Conservation (phyloP, 352 stramenopile species). For the Phytophthora vignae region DNA sequence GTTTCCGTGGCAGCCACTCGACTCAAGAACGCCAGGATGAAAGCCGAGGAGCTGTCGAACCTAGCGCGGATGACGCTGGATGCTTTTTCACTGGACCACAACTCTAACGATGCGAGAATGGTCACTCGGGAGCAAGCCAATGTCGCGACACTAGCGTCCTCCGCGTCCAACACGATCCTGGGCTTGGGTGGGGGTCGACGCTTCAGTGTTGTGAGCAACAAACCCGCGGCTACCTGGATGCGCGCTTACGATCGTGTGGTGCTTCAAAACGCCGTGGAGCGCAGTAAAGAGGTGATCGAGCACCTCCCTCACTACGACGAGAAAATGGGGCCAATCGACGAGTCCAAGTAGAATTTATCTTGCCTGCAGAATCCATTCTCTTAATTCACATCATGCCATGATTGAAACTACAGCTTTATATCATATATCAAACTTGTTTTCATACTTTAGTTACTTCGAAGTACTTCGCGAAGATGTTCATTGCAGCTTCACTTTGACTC, state of each 20-base stretch:
- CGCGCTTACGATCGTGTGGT: constrained; percentile 74
- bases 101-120: constrained; percentile 9
- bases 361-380: neutral
- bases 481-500: neutral
- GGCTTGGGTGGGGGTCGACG: constrained; percentile 24
- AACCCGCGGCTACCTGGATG: constrained; percentile 56
- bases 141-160: constrained; percentile 25
- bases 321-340: constrained; percentile 21
- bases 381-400: constrained; percentile 14
- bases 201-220: constrained; percentile 30
- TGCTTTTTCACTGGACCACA: constrained; percentile 51
- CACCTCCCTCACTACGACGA: constrained; percentile 31
- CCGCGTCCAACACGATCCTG: constrained; percentile 34
- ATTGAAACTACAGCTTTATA: neutral
- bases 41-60: constrained; percentile 80
- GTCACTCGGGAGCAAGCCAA: constrained; percentile 19
- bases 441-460: neutral
- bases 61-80: constrained; percentile 76
- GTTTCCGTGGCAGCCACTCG: constrained; percentile 69
- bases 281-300: constrained; percentile 65
- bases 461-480: neutral
- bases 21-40: constrained; percentile 76
- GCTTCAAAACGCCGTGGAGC: constrained; percentile 73
- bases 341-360: constrained; percentile 14
- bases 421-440: neutral